Base-by-base conservation (phyloP, 129 eudicot species). In the Rutidosis leptorrhynchoides region DNA sequence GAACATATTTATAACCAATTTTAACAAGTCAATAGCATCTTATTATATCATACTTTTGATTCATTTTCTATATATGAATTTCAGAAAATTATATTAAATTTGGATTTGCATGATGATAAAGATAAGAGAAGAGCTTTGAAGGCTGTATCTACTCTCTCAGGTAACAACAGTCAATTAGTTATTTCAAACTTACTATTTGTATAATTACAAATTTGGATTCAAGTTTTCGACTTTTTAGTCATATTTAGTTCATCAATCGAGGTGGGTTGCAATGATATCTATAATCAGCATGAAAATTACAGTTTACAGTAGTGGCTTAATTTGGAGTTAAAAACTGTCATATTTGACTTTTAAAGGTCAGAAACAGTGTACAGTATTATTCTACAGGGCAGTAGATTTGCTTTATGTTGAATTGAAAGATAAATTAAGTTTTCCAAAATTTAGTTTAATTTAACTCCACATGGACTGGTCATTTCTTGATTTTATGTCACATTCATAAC, bases 41-140 rank as follows among this genome's bases (percentile, higher is more conserved):
- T 25, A 10, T 22, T 5, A 48, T 60, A 61, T 72, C 57, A 37
- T 19, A 37, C 7, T 27, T 72, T 16, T 56, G 64, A 21, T 48
- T 58, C 27, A 10, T 57, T 32, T 72, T 57, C 12, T 74, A 58
- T 15, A 22, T 56, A 56, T 32, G 49, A 62, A 25, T 73, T 53
- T 28, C 87, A 90, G 97, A 86, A 90, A 54, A 65, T 75, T 52
- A 84, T 90, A 73, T n/a, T 90, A 73, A 90, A 73, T 58, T 67
- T 90, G 97, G 97, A 90, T 32, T 48, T 90, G 74, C 75, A 90
- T 67, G 97, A 90, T 55, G 88, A 70, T 54, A 75, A 42, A 58
- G 95, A 84, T 16, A 90, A 90, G 83, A 74, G 93, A 75, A 90
- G 79, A 68, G 97, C 97, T 22, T 30, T 90, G 57, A 90, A 90